Base-by-base conservation (phyloP, 2,329 filamentous ascomycete species). In the Periglandula ipomoeae region DNA sequence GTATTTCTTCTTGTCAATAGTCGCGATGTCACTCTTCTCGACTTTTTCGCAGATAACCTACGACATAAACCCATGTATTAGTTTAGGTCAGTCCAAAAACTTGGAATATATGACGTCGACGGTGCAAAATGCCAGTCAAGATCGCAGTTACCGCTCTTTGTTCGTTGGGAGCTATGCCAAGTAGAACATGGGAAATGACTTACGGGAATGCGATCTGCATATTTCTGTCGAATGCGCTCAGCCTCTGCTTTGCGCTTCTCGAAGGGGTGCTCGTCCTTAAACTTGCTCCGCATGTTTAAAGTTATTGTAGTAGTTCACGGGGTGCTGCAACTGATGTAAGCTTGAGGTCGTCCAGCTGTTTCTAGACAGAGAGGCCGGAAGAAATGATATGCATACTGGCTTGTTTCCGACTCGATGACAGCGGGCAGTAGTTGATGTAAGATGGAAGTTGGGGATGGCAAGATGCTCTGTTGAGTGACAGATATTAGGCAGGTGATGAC, bases 1-100 rank as follows among this genome's bases (percentile, higher is more conserved):
- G 66, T 98, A 98, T 77, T 98, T 98, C 84, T 98, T 98, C 85
- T 98, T 98, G 75, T 98, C 93, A 79, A 98, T 98, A 59, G 93
- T 97, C 52, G 93, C 93, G 62, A 98, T 98, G 68, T 98, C 93
- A 54, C 87, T 94, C 76, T 96, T 97, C 75, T 98, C 93, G 60
- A 97, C 91, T 78, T 97, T 97, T 73, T 97, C 93, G 78, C 93
- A 98, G 69, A 98, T 98, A 56, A 98, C 91, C 90, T 95, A 61
- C 59, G 54, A 4, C 10, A 26, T 2, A 22, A 30, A 35, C 4
- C 5, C n/a, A 20, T 11, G 39, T 15, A 32, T 51, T 34, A 52
- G 45, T 13, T 7, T 22, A 13, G 4, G 5, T 15, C 5, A n/a
- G n/a, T n/a, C n/a, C n/a, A n/a, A n/a, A n/a, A n/a, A n/a, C n/a